These are phyloP conservation scores for Scleroderma citrinum DNA, from an alignment of 768 basidiomycete species.

Conservation along the genomic window DNA sequence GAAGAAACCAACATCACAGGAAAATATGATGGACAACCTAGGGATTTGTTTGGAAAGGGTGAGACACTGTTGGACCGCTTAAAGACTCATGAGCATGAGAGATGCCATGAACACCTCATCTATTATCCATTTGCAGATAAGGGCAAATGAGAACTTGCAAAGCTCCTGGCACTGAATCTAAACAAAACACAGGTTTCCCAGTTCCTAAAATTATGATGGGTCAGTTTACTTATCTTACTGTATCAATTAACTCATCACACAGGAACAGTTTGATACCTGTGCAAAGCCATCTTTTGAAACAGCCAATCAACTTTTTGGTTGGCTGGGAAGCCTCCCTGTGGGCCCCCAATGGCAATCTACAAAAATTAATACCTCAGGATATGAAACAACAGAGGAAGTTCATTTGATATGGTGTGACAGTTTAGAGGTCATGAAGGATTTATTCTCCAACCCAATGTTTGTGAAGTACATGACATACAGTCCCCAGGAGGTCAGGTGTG, in stretches of 20 bases:
- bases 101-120: constrained; percentile 10
- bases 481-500: constrained; percentile 11
- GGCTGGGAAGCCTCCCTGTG: constrained; percentile 12
- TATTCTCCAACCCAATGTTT: constrained; percentile 21
- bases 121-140: constrained; percentile 30
- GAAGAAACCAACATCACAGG: neutral
- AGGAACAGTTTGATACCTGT: constrained; percentile 1
- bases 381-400: constrained; percentile 11
- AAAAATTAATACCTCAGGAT: neutral
- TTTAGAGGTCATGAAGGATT: constrained; percentile 14
- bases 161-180: constrained; percentile 20
- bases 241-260: neutral
- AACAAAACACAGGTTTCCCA: constrained; percentile 16
- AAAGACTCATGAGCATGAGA: constrained; percentile 15
- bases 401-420: constrained; percentile 20
- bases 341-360: constrained; percentile 18
- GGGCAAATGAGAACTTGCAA: constrained; percentile 30
- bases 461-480: constrained; percentile 14
- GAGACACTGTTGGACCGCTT: constrained; percentile 22
- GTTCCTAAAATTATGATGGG: constrained; percentile 26
- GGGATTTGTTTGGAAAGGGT: constrained; percentile 9
- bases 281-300: constrained; percentile 14
- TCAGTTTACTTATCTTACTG: constrained; percentile 1
- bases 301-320: constrained; percentile 13
- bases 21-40: constrained; percentile 5